Percentiles rank a stretch among this genome's conserved stretches.
phyloP scores from a whole-genome alignment of 306 rosid genomes.

The Cucurbita argyrosperma region DNA sequence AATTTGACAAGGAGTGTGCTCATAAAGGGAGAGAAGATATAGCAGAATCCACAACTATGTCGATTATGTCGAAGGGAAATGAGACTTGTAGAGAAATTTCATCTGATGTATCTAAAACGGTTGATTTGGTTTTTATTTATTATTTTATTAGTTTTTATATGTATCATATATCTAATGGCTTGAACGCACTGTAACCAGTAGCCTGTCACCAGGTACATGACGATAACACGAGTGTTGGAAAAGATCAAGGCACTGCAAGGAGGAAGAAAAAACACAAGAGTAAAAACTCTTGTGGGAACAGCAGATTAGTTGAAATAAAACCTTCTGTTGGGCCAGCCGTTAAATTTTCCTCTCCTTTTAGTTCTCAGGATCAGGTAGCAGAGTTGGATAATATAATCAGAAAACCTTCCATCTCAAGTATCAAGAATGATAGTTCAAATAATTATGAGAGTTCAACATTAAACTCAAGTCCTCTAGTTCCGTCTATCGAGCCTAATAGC shows the following conservation, averaged over 20 bases:
- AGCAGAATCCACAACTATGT: slow-evolving; percentile 20
- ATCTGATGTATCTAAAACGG: slow-evolving; percentile 35
- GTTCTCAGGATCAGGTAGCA: slow-evolving; percentile 29
- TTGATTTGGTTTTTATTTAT: slow-evolving; percentile 11
- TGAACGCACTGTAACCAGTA: slow-evolving; percentile 35
- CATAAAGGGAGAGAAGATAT: slow-evolving; percentile 27
- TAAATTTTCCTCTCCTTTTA: slow-evolving; percentile 30
- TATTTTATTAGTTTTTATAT: background rate
- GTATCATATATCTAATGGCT: slow-evolving; percentile 17
- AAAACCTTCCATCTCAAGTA: slow-evolving; percentile 24
- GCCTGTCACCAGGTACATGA: slow-evolving; percentile 51
- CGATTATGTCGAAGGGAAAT: slow-evolving; percentile 21
- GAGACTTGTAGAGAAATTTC: slow-evolving; percentile 24
- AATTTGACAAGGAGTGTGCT: slow-evolving; percentile 21
- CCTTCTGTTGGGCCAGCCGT: slow-evolving; percentile 18
- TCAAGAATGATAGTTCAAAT: slow-evolving; percentile 20
- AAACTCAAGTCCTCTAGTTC: slow-evolving; percentile 27
- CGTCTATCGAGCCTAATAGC: slow-evolving; percentile 17
- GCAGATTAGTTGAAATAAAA: slow-evolving; percentile 15
- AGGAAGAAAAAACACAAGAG: slow-evolving; percentile 53
- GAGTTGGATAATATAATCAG: slow-evolving; percentile 13
- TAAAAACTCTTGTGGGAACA: slow-evolving; percentile 20
- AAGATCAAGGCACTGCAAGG: slow-evolving; percentile 41
- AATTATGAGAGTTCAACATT: slow-evolving; percentile 22
- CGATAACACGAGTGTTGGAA: slow-evolving; percentile 24